phyloP scores from a whole-genome alignment of 78 protist genomes.

The Dictyostelium brefeldianum region DNA sequence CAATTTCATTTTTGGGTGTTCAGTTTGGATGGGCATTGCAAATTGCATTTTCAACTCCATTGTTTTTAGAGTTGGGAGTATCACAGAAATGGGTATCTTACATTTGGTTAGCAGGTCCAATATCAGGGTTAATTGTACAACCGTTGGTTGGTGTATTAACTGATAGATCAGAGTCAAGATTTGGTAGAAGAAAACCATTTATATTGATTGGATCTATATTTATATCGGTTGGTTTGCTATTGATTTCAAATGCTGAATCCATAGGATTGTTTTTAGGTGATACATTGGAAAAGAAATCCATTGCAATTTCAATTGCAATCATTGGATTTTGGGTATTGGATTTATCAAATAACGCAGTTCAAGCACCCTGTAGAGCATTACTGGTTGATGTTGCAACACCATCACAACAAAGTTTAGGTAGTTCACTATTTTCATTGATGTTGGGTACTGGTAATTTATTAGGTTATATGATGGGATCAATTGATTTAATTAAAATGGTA shows the following conservation, averaged over 20 bases:
- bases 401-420: conserved; percentile 81
- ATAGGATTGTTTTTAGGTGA: conserved; percentile 77
- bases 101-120: conserved; percentile 86
- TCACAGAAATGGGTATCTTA: conserved; percentile 38
- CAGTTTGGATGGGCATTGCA: conserved; percentile 87
- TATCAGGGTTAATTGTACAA: conserved; percentile 85
- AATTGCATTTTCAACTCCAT: conserved; percentile 81
- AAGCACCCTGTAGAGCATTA: conserved; percentile 85
- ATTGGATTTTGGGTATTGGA: conserved; percentile 88
- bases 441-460: conserved; percentile 80
- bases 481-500: conserved; percentile 5
- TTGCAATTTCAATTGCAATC: conserved; percentile 37
- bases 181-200: conserved; percentile 86
- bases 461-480: conserved; percentile 76
- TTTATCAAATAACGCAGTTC: conserved; percentile 84
- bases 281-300: not conserved
- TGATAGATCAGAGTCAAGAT: conserved; percentile 69
- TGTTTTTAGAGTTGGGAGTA: conserved; percentile 79
- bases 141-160: conserved; percentile 85
- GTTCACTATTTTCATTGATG: conserved; percentile 76
- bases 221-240: conserved; percentile 66
- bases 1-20: conserved; percentile 70
- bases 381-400: conserved; percentile 82
- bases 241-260: conserved; percentile 81
- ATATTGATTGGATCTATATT: conserved; percentile 75